Evolutionary conservation across 768 basidiomycete species (phyloP).

Genomic region (Xerocomellus chrysenteron): DNA sequence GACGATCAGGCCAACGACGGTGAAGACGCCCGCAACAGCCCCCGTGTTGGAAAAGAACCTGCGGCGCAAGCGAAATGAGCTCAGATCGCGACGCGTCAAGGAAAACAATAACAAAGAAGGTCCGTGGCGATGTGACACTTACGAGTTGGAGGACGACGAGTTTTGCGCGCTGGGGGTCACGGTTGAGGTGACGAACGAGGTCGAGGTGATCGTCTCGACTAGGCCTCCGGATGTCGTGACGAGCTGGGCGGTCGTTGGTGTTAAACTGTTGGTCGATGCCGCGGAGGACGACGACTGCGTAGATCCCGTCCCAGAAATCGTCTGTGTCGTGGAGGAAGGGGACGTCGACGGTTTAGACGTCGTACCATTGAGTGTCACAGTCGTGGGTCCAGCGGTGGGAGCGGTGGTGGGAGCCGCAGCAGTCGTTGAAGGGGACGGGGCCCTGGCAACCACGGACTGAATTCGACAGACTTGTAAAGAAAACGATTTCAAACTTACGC

Average conservation of each 20-base stretch:
- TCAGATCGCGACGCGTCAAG: background rate
- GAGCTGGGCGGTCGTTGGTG: background rate
- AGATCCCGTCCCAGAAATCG: background rate
- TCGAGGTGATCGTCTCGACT: conserved; percentile 8
- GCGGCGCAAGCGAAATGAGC: background rate
- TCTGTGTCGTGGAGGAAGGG: background rate
- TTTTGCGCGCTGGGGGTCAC: background rate
- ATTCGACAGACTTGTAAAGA: background rate
- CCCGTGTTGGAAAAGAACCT: conserved; percentile 75
- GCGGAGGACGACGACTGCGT: conserved; percentile 4
- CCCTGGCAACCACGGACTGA: background rate
- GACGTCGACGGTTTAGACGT: background rate
- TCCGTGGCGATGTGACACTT: conserved; percentile 10
- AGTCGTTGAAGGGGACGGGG: background rate
- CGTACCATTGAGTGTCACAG: background rate
- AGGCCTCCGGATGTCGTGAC: conserved; percentile 8
- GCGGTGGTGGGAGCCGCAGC: background rate
- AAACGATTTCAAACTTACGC: conserved; percentile 5
- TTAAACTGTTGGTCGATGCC: background rate
- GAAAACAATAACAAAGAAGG: background rate
- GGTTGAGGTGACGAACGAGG: conserved; percentile 1
- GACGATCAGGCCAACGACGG: conserved; percentile 64
- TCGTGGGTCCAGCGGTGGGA: conserved; percentile 1
- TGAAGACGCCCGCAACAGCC: conserved; percentile 71
- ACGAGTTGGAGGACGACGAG: conserved; percentile 22